Evolutionary conservation across 2,329 filamentous ascomycete species (phyloP).

Genomic region (Aspergillus ochraceoroseus): DNA sequence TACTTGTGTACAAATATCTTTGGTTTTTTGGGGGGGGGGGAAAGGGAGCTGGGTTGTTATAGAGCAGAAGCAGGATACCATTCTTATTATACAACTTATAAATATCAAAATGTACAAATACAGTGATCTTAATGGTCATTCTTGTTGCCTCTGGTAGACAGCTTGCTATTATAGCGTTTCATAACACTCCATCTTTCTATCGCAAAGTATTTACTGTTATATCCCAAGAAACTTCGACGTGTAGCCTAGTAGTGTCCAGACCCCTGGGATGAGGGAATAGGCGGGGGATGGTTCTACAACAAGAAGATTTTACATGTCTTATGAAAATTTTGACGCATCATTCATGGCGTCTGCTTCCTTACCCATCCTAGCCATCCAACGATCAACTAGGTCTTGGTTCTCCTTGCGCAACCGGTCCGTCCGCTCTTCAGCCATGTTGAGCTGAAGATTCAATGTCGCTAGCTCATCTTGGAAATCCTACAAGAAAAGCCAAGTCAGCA

Average conservation of each 20-base stretch:
- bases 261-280: too few species aligned
- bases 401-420: constrained; percentile 68
- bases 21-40: constrained; percentile 3
- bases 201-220: too few species aligned
- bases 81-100: constrained; percentile 4
- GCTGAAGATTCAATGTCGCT: constrained; percentile 76
- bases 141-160: too few species aligned
- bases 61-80: constrained; percentile 9
- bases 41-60: background rate
- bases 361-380: constrained; percentile 86
- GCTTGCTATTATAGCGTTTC: background rate
- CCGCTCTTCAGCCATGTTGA: constrained; percentile 78
- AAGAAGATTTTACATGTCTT: too few species aligned
- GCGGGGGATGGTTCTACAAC: too few species aligned
- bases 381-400: constrained; percentile 81
- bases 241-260: too few species aligned
- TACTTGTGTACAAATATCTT: constrained; percentile 4
- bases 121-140: background rate
- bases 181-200: background rate
- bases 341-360: constrained; percentile 89
- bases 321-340: constrained; percentile 47
- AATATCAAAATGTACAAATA: constrained; percentile 1
- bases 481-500: constrained; percentile 10
- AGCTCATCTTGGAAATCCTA: constrained; percentile 89
- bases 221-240: too few species aligned